Evolutionary conservation across 148 eudicot species (phyloP).

Genomic region (Bassia scoparia): DNA sequence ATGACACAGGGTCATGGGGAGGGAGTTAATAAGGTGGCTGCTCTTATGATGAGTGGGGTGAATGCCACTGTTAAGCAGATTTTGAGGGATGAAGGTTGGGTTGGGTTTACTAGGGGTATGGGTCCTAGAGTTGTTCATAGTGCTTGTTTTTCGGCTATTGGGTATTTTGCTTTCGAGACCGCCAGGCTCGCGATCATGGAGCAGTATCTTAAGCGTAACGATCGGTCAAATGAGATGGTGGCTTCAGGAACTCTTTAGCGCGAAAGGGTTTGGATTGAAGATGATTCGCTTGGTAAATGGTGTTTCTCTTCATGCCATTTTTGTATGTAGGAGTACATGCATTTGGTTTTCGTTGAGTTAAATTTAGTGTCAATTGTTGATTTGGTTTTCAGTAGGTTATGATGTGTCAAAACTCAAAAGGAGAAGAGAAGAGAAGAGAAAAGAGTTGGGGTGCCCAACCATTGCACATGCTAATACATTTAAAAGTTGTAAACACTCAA

Average conservation of each 20-base stretch:
- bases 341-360: constrained; percentile 8
- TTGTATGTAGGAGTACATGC: neutral
- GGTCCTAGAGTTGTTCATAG: constrained; percentile 91
- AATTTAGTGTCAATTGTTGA: neutral
- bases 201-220: constrained; percentile 59
- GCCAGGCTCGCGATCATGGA: constrained; percentile 76
- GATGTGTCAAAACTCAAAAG: too few species aligned
- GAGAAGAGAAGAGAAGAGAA: too few species aligned
- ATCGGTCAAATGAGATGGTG: constrained; percentile 30
- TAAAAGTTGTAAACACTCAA: constrained; percentile 21
- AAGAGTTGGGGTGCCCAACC: too few species aligned
- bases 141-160: constrained; percentile 91
- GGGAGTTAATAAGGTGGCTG: constrained; percentile 45
- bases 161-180: constrained; percentile 88
- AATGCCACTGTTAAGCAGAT: constrained; percentile 57
- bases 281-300: constrained; percentile 3
- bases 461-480: too few species aligned
- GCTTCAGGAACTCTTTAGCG: constrained; percentile 3
- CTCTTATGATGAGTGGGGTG: constrained; percentile 47
- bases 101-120: constrained; percentile 83
- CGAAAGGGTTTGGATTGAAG: neutral
- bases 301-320: constrained; percentile 12
- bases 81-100: constrained; percentile 79
- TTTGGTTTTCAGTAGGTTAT: neutral
- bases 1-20: constrained; percentile 74